Evolutionary conservation across 768 basidiomycete species (phyloP), one percentile per base, ranked within the genome.

Genomic region (Pleurotus ostreatus): DNA sequence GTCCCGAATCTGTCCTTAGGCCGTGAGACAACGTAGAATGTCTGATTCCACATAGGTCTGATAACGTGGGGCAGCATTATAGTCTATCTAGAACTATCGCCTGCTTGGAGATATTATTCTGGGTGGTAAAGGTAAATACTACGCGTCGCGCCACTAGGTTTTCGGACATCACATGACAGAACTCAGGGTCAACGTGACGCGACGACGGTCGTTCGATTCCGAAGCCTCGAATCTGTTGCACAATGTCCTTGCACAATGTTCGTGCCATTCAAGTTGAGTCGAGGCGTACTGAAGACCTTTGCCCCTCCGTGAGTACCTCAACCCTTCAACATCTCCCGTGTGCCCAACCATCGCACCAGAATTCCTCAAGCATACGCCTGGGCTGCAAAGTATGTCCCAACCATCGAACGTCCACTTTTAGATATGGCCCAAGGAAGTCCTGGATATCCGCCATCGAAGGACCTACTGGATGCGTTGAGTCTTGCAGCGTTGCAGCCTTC

Each of bases 401-500:
- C 77, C 0, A 63, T 72, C 0, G 63, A 57, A 20, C 72, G 74
- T 7, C 83, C 82, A 0, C 70, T 91, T 2, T 75, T 92, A 65
- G 86, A 76, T 62, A 83, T 91, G 75, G 85, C 86, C 1, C 89
- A 92, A 68, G 87, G 92, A 40, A 83, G 84, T 0, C 92, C 92
- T 0, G 84, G 85, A 4, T 74, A 71, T 0, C 81, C 85, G 0
- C 91, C 92, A 0, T 81, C 85, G 2, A 63, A 70, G 2, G 49
- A 64, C 1, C 69, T 91, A 7, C 76, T 84, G 34, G 63, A 75
- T 0, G 77, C 81, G 1, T 65, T 92, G 1, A 74, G 71, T 0
- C 63, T 63, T 7, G 75, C 80, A 0, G 68, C 80, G 0, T 68
- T 76, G 6, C 76, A 76, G 41, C 74, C 76, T 0, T 45, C 49